Evolutionary conservation across 306 rosid genomes (phyloP).

Genomic region (Trifolium subterraneum): DNA sequence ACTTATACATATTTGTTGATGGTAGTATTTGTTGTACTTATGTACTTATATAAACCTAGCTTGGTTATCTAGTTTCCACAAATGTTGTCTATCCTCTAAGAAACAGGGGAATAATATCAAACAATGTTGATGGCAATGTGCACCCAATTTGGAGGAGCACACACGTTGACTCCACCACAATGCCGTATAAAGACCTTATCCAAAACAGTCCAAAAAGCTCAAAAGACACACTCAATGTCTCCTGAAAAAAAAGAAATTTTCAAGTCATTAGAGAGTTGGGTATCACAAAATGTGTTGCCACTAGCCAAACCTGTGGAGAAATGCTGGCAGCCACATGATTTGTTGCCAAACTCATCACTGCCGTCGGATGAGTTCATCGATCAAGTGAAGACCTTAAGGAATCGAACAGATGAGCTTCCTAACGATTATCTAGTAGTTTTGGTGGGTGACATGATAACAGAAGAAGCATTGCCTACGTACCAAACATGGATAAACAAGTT

Average conservation of each 20-base stretch:
- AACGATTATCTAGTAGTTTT: slow-evolving; percentile 1
- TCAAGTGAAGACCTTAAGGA: neutral
- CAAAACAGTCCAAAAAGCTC: neutral
- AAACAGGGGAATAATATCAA: no score
- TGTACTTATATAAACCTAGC: no score
- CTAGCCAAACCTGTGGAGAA: neutral
- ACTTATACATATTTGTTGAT: no score
- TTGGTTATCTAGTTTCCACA: neutral
- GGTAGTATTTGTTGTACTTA: no score
- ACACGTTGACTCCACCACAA: neutral
- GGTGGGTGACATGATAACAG: slow-evolving; percentile 10
- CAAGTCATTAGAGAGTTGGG: slow-evolving; percentile 1
- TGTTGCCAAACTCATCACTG: neutral
- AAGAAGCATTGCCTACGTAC: slow-evolving; percentile 7
- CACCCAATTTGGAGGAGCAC: neutral
- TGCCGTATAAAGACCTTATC: neutral
- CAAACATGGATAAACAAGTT: neutral
- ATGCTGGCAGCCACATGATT: neutral
- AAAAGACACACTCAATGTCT: neutral
- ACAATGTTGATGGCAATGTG: neutral
- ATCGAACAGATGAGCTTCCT: neutral
- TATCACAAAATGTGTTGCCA: neutral
- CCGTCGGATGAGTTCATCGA: neutral
- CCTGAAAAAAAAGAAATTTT: neutral
- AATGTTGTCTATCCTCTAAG: neutral